phyloP scores from a whole-genome alignment of 208 protist genomes.

The Vickermania ingenoplastis region DNA sequence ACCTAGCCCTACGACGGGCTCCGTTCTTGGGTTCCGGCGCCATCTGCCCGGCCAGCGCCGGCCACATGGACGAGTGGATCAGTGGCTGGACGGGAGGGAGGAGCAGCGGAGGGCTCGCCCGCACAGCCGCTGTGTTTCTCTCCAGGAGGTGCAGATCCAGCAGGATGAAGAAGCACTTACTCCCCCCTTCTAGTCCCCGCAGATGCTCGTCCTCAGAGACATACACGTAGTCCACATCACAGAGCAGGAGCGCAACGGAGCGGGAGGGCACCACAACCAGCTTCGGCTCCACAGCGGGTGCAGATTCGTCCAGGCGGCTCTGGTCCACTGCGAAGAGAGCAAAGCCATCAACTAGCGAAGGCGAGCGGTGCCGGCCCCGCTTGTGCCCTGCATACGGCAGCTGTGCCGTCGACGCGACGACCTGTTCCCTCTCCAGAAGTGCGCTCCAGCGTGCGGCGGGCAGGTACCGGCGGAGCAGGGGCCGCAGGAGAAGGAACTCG shows the following conservation, averaged over 20 bases:
- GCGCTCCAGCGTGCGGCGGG: slow-evolving; percentile 3
- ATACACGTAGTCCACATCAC: background rate
- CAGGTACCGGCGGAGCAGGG: slow-evolving; percentile 15
- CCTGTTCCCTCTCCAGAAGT: slow-evolving; percentile 20
- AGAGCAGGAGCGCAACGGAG: background rate
- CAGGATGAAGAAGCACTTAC: no score
- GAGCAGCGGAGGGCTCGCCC: no score
- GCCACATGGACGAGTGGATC: no score
- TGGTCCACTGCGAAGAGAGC: slow-evolving; percentile 2
- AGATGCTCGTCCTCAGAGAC: background rate
- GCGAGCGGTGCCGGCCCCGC: background rate
- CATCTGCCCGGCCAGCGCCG: no score
- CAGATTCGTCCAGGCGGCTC: background rate
- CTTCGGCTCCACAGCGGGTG: no score
- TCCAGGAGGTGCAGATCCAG: no score
- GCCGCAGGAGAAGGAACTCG: slow-evolving; percentile 42
- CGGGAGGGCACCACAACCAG: background rate
- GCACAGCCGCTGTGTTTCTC: no score
- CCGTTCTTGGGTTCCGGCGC: no score
- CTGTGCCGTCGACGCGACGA: slow-evolving; percentile 17
- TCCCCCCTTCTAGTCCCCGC: no score
- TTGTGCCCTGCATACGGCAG: slow-evolving; percentile 3
- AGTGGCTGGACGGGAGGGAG: no score
- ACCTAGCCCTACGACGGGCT: no score
- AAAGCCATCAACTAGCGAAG: slow-evolving; percentile 3